These are phyloP conservation scores for Nothophaeocryptopus gaeumannii DNA, from an alignment of 2,329 filamentous ascomycete species.

Conservation along the genomic window DNA sequence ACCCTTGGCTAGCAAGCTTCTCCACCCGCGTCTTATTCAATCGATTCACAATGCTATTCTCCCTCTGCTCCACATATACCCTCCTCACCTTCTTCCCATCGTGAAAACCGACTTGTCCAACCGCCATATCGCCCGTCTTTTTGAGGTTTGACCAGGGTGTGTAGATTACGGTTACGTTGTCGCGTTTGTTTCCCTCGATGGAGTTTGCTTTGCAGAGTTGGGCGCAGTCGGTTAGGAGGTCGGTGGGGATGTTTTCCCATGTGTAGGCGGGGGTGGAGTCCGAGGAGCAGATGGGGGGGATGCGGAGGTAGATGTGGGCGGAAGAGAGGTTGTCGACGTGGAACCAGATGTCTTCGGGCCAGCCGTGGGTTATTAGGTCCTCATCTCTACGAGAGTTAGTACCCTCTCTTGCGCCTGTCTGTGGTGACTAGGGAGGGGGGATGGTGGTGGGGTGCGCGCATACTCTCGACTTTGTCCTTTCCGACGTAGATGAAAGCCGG, in stretches of 20 bases:
- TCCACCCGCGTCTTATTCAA: constrained; percentile 95
- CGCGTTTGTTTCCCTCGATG: constrained; percentile 99
- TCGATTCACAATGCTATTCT: constrained; percentile 92
- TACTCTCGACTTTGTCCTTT: constrained; percentile 99
- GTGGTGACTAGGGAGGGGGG: constrained; percentile 15
- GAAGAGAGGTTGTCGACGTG: constrained; percentile 97
- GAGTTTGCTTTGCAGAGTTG: constrained; percentile 98
- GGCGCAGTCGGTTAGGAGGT: constrained; percentile 81
- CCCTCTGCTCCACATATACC: constrained; percentile 72
- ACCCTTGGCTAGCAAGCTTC: constrained; percentile 59
- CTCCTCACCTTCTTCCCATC: constrained; percentile 81
- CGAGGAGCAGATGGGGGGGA: constrained; percentile 38
- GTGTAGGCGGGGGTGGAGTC: constrained; percentile 59
- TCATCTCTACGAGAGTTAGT: constrained; percentile 65
- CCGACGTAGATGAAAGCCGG: constrained; percentile 90
- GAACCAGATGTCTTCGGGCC: constrained; percentile 98
- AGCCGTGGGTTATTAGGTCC: constrained; percentile 89
- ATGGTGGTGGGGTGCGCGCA: constrained; percentile 31
- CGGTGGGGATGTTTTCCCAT: constrained; percentile 78
- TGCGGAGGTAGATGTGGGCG: constrained; percentile 90
- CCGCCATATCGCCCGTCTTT: constrained; percentile 94
- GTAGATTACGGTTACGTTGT: constrained; percentile 95
- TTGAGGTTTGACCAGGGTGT: constrained; percentile 96
- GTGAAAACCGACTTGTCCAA: constrained; percentile 92
- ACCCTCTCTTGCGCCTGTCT: neutral